A percentile compares a stretch with the other conserved stretches of the same genome.
phyloP scores from a whole-genome alignment of 179 eudicot genomes.

The Beta macrorhiza region DNA sequence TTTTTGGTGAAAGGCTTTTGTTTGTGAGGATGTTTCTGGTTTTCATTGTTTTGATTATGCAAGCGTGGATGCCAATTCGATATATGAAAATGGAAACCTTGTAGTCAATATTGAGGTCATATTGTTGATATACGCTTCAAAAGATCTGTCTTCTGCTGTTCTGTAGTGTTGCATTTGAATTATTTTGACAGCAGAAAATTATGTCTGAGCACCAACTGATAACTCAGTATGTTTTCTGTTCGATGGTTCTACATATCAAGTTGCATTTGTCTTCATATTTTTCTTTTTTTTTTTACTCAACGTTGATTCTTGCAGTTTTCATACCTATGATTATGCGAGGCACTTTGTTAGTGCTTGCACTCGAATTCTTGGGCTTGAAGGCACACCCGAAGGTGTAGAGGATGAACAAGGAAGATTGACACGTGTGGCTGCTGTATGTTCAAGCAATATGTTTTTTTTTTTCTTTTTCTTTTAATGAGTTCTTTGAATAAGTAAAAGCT shows the following conservation, averaged over 20 bases:
- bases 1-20: background rate
- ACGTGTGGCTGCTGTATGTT: slow-evolving; percentile 95
- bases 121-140: background rate
- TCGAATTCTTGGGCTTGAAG: slow-evolving; percentile 97
- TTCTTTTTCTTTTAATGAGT: background rate
- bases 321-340: slow-evolving; percentile 97
- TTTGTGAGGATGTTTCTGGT: background rate
- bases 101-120: background rate
- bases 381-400: slow-evolving; percentile 99
- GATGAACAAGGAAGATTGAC: slow-evolving; percentile 92
- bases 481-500: slow-evolving; percentile 13
- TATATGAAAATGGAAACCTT: background rate
- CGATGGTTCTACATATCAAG: background rate
- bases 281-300: background rate
- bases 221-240: background rate
- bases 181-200: slow-evolving; percentile 9
- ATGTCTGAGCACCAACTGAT: background rate
- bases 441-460: background rate
- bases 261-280: background rate
- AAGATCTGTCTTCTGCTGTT: background rate
- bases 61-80: background rate
- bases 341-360: slow-evolving; percentile 99
- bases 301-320: slow-evolving; percentile 56
- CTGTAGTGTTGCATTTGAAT: background rate
- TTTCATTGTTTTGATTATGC: background rate